Evolutionary conservation across 2,329 filamentous ascomycete genomes (phyloP), one percentile per base, ranked within the genome.

Genomic region (Rhexocercosporidium sp.): DNA sequence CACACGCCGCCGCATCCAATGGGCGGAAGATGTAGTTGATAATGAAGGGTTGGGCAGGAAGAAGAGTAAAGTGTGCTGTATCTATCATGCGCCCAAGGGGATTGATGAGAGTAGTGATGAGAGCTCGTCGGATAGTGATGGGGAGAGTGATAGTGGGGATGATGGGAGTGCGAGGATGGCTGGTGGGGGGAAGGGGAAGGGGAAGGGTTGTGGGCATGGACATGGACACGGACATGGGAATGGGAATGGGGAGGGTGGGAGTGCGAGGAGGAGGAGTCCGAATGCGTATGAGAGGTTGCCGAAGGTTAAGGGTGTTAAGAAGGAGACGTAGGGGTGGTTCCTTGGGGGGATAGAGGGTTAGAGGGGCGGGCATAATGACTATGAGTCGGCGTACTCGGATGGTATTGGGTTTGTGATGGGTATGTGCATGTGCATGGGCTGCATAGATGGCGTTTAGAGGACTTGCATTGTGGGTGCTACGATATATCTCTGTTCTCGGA

Each of bases 11-110:
- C 88, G 88, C 59, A 96, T 99, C 65, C 90, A 92, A 79, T 99
- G 96, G 96, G 93, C 93, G 7, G 92, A 96, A 76, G 91, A 93
- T 75, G 94, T 97, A 7, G 85, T 99, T 2, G 94, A 99, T 80
- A 99, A 99, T 76, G 96, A 99, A 80, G 93, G 93, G 3, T 86
- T 98, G 79, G 94, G 94, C 8, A 92, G 92, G 80, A 99, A 98
- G 82, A 95, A 89, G 71, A 97, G 93, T 20, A 99, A 99, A 88
- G 96, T 98, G n/a, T 99, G 96, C 85, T 99, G 96, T 79, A 99
- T 99, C 79, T 99, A 97, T 81, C 95, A 97, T 82, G 92, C 92
- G 68, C 90, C 93, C 7, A 92, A 91, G 72, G 87, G 85, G 12
- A 89, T 93, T 3, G 93, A 92, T 77, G 95, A 98, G 78, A 96